Percentiles rank a stretch among this genome's conserved stretches.
These are phyloP conservation scores for Coemansia aciculifera DNA, from an alignment of 192 early-diverging fungal genomes.

Conservation along the genomic window DNA sequence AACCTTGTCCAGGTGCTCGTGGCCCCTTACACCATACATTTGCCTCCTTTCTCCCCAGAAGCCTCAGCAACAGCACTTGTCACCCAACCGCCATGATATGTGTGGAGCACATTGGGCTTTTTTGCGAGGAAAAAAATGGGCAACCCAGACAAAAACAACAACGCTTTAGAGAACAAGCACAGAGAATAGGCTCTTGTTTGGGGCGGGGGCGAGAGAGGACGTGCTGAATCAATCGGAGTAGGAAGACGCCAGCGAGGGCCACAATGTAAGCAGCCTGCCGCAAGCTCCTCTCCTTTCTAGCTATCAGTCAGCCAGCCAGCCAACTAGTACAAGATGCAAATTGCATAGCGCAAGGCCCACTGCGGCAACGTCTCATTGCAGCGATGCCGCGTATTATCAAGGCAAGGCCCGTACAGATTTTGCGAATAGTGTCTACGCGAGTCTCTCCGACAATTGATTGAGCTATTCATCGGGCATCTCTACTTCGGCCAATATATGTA, in stretches of 20 bases:
- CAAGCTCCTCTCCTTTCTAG: not conserved
- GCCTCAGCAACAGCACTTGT: not conserved
- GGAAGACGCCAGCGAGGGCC: not conserved
- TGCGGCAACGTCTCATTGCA: not conserved
- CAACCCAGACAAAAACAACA: not conserved
- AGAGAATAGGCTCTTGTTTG: not conserved
- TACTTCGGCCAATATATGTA: constrained; percentile 6
- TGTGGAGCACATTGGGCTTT: constrained; percentile 2
- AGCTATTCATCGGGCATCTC: not conserved
- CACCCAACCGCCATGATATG: not conserved
- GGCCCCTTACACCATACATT: not conserved
- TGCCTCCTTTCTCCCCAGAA: not conserved
- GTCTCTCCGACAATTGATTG: constrained; percentile 6
- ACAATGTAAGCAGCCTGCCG: not conserved
- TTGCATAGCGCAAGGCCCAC: not conserved
- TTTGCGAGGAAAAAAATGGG: not conserved
- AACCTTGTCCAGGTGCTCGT: constrained; percentile 5
- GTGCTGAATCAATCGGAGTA: not conserved
- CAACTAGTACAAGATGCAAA: not conserved
- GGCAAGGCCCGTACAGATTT: not conserved
- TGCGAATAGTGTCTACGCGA: constrained; percentile 3
- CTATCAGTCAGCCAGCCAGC: not conserved
- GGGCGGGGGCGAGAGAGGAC: not conserved
- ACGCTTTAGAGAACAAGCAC: not conserved
- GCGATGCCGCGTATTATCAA: not conserved